phyloP scores from a whole-genome alignment of 176 grass and related monocot species.

The barley (Hordeum vulgare) region MorexV3_pseudomolecules_assembly NC_058519.1:619656473-619656972 shows the following conservation, averaged over 20 bases:
- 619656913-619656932: background rate
- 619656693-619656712: conserved; percentile 55
- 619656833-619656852: background rate
- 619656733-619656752: conserved; percentile 62
- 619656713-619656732: conserved; percentile 77
- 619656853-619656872: background rate
- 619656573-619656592: no score
- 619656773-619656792: background rate
- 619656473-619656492: background rate
- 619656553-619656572: no score
- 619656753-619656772: conserved; percentile 50
- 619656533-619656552: no score
- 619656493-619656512: no score
- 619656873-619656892: background rate
- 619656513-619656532: no score
- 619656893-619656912: background rate
- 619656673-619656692: conserved; percentile 1
- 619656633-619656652: background rate
- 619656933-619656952: background rate
- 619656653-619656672: background rate
- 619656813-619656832: background rate
- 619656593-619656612: no score
- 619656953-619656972: conserved; percentile 1
- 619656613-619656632: no score
- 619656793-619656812: background rate